Evolutionary conservation across 805 yeast genomes (phyloP).

Genomic region (Candida sphagnicola): DNA sequence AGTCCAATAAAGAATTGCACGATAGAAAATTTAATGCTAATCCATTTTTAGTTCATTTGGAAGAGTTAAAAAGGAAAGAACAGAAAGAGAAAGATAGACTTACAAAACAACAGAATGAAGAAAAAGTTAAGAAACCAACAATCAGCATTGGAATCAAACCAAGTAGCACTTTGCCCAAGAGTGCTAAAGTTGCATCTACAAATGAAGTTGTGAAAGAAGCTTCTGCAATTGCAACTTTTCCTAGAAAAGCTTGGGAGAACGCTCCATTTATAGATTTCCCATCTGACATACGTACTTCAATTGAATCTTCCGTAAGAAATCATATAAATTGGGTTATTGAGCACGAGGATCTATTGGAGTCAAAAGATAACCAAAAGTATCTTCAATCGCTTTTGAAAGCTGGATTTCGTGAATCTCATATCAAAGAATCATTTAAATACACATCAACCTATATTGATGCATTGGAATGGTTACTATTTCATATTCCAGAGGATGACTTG

Average conservation of each 20-base stretch:
- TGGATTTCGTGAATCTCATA: constrained; percentile 70
- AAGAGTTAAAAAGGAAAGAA: constrained; percentile 45
- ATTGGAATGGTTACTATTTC: constrained; percentile 76
- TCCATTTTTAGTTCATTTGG: constrained; percentile 72
- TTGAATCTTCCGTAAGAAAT: constrained; percentile 58
- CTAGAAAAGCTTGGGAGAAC: constrained; percentile 63
- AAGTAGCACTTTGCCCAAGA: constrained; percentile 8
- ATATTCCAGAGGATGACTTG: constrained; percentile 91
- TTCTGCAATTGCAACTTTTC: constrained; percentile 23
- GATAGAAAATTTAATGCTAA: constrained; percentile 57
- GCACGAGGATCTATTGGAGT: constrained; percentile 10
- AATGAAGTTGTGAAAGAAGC: constrained; percentile 1
- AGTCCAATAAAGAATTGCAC: constrained; percentile 45
- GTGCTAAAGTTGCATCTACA: constrained; percentile 6
- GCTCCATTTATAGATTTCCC: constrained; percentile 69
- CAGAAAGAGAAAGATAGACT: constrained; percentile 44
- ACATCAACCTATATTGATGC: constrained; percentile 47
- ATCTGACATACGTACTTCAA: constrained; percentile 54
- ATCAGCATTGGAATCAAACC: constrained; percentile 34
- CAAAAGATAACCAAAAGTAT: not conserved
- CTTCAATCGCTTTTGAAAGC: constrained; percentile 21
- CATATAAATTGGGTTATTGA: constrained; percentile 53
- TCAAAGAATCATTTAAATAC: constrained; percentile 66
- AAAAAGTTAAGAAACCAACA: constrained; percentile 47
- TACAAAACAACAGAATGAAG: constrained; percentile 43